Base-by-base conservation (phyloP, 495 filamentous ascomycete species). In the Cercophora newfieldiana region DNA sequence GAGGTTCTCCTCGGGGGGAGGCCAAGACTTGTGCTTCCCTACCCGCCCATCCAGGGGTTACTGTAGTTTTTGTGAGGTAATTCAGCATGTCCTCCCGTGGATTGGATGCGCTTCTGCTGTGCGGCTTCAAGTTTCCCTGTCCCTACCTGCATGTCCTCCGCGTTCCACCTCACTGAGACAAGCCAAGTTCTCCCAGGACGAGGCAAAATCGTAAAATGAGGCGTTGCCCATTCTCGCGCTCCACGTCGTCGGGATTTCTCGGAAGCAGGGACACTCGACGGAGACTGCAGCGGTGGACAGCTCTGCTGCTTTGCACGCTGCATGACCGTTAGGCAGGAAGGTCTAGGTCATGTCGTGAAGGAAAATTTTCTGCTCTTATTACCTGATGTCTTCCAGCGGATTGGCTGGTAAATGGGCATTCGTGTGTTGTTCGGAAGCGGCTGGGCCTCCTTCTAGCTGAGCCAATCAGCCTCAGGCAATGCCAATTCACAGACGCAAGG, bases 201-300 rank as follows among this genome's bases (percentile, higher is more conserved):
- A 64, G 67, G 25, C 18, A 48, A 56, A 64, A 53, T 49, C 61
- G 18, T 37, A 67, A 48, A 63, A 62, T 58, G n/a, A 44, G 64
- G 48, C 26, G 19, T 51, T 61, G 66, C 53, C 55, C 61, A 61
- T 72, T 69, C 66, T 69, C 70, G 69, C 53, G 37, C 53, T 60
- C 63, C 65, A 66, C 63, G 69, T 67, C 66, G 68, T 70, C 72
- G 72, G 72, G 51, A 70, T 48, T 70, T 72, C 49, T 70, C 70
- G 72, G 72, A 72, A 69, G 60, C 57, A 61, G 16, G 1, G 21
- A 8, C 7, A 5, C 7, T 3, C 30, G 24, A 18, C n/a, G n/a
- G 54, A 1, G 25, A 28, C 19, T 57, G 54, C 54, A 57, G 54
- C 14, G 24, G 10, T 18, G 29, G 54, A 30, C 50, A 22, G 10